These are phyloP conservation scores for Candida cerambycidarum DNA, from an alignment of 805 yeast genomes.

Conservation along the genomic window DNA sequence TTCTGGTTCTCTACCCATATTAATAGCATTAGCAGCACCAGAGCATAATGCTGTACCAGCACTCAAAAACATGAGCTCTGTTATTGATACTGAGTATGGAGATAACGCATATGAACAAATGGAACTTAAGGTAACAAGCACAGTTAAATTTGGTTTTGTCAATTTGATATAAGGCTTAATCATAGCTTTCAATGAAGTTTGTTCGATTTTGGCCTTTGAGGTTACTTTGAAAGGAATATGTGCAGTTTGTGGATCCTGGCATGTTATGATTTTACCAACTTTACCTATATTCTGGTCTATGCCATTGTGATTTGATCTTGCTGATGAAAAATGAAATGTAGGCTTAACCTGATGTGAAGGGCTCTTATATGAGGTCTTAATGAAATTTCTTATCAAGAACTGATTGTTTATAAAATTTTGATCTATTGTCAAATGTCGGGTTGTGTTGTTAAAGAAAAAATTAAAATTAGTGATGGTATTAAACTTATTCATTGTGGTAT, in stretches of 20 bases:
- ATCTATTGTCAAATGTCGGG: slow-evolving; percentile 25
- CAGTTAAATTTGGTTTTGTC: slow-evolving; percentile 87
- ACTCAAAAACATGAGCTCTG: slow-evolving; percentile 70
- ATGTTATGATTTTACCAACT: slow-evolving; percentile 44
- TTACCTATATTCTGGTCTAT: slow-evolving; percentile 12
- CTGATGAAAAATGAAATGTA: not conserved
- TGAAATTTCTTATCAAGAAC: slow-evolving; percentile 16
- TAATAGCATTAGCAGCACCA: slow-evolving; percentile 94
- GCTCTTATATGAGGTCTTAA: slow-evolving; percentile 10
- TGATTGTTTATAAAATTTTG: slow-evolving; percentile 38
- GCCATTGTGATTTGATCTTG: slow-evolving; percentile 13
- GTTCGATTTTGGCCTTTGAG: slow-evolving; percentile 21
- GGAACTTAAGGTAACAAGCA: slow-evolving; percentile 84
- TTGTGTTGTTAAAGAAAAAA: slow-evolving; percentile 38
- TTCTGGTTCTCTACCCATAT: slow-evolving; percentile 94
- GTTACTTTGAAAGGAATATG: slow-evolving; percentile 59
- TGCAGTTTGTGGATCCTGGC: slow-evolving; percentile 39
- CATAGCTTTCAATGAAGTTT: slow-evolving; percentile 33
- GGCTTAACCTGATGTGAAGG: slow-evolving; percentile 16
- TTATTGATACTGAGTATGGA: slow-evolving; percentile 74
- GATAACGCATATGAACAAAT: slow-evolving; percentile 93
- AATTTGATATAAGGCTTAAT: slow-evolving; percentile 69
- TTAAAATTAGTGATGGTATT: slow-evolving; percentile 29
- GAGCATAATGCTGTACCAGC: slow-evolving; percentile 85
- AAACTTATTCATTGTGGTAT: slow-evolving; percentile 17